phyloP scores from a whole-genome alignment of 176 grass and related monocot genomes.

The Aegilops speltoides region DNA sequence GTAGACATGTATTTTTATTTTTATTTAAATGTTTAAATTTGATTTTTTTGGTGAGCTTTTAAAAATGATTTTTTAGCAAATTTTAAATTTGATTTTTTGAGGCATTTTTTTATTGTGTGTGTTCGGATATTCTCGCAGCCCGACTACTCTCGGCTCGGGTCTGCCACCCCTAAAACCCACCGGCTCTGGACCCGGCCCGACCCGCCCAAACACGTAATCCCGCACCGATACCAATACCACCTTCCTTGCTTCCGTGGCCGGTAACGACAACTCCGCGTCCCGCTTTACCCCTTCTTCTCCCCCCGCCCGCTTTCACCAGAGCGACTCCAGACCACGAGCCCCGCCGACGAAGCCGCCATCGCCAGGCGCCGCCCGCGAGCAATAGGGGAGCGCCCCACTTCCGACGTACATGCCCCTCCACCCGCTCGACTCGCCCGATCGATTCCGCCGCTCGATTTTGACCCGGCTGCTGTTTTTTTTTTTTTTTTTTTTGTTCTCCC shows the following conservation, averaged over 20 bases:
- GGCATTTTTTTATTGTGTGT: too few species aligned
- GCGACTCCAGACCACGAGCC: neutral
- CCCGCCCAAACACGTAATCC: neutral
- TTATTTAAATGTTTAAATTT: too few species aligned
- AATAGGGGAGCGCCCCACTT: neutral
- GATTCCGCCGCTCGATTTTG: slow-evolving; percentile 12
- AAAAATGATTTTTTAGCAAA: too few species aligned
- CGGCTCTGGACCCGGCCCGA: neutral
- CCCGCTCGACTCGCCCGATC: neutral
- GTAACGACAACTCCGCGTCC: slow-evolving; percentile 34
- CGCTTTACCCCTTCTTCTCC: neutral
- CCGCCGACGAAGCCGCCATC: neutral
- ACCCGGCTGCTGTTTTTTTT: neutral
- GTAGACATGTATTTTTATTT: too few species aligned
- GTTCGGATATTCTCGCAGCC: too few species aligned
- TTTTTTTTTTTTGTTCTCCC: neutral
- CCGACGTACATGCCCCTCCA: neutral
- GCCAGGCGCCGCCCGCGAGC: neutral
- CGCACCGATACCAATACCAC: neutral
- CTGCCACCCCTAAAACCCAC: too few species aligned
- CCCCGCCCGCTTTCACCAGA: neutral
- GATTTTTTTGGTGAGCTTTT: too few species aligned
- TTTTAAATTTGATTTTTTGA: too few species aligned
- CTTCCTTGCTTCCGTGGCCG: slow-evolving; percentile 16
- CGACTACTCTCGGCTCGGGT: too few species aligned